A percentile compares a stretch with the other conserved stretches of the same genome.
These are phyloP conservation scores for Rhizopogon salebrosus DNA, from an alignment of 768 basidiomycete genomes.

Conservation along the genomic window DNA sequence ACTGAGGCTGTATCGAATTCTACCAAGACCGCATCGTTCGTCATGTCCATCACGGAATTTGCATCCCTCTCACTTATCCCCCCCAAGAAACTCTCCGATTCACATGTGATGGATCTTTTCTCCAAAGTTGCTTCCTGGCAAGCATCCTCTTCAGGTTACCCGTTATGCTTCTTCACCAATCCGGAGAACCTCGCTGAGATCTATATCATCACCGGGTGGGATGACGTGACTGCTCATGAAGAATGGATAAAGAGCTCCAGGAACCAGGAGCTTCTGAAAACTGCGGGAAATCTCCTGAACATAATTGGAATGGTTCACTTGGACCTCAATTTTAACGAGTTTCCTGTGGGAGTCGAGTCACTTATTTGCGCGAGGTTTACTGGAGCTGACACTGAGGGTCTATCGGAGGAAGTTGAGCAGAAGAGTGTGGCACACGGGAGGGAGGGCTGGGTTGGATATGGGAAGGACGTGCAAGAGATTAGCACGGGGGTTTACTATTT, in stretches of 20 bases:
- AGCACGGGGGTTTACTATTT: constrained; percentile 12
- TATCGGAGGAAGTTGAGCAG: background rate
- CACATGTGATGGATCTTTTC: constrained; percentile 26
- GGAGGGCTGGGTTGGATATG: constrained; percentile 2
- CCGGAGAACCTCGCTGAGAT: constrained; percentile 17
- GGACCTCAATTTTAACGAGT: constrained; percentile 31
- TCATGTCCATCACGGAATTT: constrained; percentile 43
- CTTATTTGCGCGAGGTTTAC: constrained; percentile 9
- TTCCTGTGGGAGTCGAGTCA: constrained; percentile 12
- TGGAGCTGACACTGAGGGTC: background rate
- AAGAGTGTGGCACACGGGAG: background rate
- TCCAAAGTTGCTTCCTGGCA: constrained; percentile 29
- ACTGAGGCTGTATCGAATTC: background rate
- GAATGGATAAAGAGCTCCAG: constrained; percentile 36
- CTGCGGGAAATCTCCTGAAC: constrained; percentile 25
- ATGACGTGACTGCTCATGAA: constrained; percentile 33
- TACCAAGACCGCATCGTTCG: background rate
- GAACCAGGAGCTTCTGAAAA: constrained; percentile 33
- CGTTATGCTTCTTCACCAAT: constrained; percentile 34
- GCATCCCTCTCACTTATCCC: constrained; percentile 31
- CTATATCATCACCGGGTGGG: constrained; percentile 43
- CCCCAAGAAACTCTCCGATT: constrained; percentile 25
- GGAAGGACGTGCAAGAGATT: constrained; percentile 11
- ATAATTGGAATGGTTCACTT: constrained; percentile 35
- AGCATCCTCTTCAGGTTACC: constrained; percentile 35